Evolutionary conservation across 495 filamentous ascomycete genomes (phyloP), one percentile per base, ranked within the genome.

Genomic region (Penicillium cinerascens): DNA sequence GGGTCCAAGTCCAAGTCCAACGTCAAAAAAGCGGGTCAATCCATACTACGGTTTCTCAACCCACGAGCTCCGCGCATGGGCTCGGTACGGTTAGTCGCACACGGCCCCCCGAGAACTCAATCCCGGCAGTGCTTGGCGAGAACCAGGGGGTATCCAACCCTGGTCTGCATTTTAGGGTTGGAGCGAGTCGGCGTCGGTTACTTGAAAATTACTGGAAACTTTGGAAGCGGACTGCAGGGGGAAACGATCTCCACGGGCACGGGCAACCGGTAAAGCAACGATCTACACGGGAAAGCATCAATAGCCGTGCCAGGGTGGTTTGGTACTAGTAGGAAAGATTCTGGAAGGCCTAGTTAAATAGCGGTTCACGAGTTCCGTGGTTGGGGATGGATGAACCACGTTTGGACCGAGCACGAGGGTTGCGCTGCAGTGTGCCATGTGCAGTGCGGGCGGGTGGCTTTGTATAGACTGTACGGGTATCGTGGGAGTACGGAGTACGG

Each of bases 231-330:
- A 18, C 44, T 37, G 37, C 42, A 48, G 26, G 15, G 26, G 44
- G 54, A 18, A 56, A 43, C 17, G 54, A 56, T 56, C 33, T 39
- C 36, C 36, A 17, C 22, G 15, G n/a, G 22, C 22, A 26, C 49
- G 23, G 20, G 18, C 11, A 10, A 15, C 16, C 33, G 40, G 47
- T 26, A 38, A 15, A 18, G n/a, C n/a, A n/a, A n/a, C n/a, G 52
- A 55, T 59, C 52, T 13, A 38, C 56, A 17, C 25, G 6, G 4
- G 35, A 26, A 23, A 55, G 52, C 48, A 59, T 59, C 56, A 59
- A 29, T 59, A 54, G 43, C 56, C 56, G 43, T 59, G 37, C n/a
- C 17, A n/a, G n/a, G n/a, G n/a, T n/a, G n/a, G n/a, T n/a, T n/a
- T n/a, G n/a, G n/a, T n/a, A n/a, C n/a, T n/a, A n/a, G n/a, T n/a